Percentiles rank a stretch among this genome's conserved stretches.
These are phyloP conservation scores for Dendrobium nobile DNA, from an alignment of 106 monocot species.

Conservation along the genomic window DNA sequence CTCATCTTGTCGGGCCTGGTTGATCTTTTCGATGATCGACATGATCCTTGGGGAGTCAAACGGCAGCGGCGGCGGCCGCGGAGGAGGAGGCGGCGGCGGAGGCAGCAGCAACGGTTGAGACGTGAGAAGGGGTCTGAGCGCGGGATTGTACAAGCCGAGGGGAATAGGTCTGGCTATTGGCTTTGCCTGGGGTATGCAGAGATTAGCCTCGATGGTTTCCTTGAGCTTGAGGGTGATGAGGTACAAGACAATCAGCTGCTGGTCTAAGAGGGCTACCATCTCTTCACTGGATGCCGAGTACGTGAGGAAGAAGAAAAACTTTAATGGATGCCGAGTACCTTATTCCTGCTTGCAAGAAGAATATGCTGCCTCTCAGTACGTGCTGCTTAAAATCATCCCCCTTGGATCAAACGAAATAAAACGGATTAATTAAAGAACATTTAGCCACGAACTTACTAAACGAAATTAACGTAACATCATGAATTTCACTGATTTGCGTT, in stretches of 20 bases:
- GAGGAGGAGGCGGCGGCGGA: background rate
- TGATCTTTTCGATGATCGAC: slow-evolving; percentile 36
- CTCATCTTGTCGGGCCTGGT: slow-evolving; percentile 40
- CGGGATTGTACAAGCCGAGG: slow-evolving; percentile 7
- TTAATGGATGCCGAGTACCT: too few relatives aligned
- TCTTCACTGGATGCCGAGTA: background rate
- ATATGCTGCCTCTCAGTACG: too few relatives aligned
- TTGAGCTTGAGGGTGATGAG: slow-evolving; percentile 74
- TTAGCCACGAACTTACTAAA: too few relatives aligned
- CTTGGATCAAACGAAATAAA: too few relatives aligned
- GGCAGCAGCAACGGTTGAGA: background rate
- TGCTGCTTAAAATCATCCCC: too few relatives aligned
- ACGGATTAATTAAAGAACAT: too few relatives aligned
- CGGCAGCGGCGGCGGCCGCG: too few relatives aligned
- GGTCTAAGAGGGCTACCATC: slow-evolving; percentile 79
- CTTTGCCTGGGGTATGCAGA: background rate
- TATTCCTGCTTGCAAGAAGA: too few relatives aligned
- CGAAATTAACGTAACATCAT: too few relatives aligned
- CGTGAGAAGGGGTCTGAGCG: background rate
- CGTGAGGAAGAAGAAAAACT: too few relatives aligned
- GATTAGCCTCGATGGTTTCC: slow-evolving; percentile 31
- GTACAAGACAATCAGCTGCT: slow-evolving; percentile 68
- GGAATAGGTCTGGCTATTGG: slow-evolving; percentile 29
- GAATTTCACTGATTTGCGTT: too few relatives aligned
- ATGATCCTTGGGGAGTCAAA: slow-evolving; percentile 39